Evolutionary conservation across 352 stramenopile species (phyloP).

Genomic region (Phytophthora syringae): DNA sequence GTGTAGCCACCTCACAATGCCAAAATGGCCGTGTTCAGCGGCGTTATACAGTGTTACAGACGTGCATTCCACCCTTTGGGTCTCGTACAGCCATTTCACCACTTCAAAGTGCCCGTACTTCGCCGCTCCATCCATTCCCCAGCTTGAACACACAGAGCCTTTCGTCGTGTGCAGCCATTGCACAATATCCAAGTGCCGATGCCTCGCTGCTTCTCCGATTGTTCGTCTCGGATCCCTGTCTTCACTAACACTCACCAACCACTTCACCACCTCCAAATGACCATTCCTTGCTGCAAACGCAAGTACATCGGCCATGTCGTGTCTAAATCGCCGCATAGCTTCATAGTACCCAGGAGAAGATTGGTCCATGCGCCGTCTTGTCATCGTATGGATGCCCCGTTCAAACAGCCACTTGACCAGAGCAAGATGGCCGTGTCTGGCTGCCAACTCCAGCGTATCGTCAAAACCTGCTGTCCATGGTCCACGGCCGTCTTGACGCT

Average conservation of each 20-base stretch:
- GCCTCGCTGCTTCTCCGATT: not conserved
- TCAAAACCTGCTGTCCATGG: conserved; percentile 12
- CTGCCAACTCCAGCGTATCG: not conserved
- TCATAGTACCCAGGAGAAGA: not conserved
- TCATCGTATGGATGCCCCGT: not conserved
- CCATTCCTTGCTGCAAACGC: not conserved
- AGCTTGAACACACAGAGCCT: not conserved
- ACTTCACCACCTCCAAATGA: conserved; percentile 12
- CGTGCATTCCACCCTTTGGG: not conserved
- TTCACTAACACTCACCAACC: not conserved
- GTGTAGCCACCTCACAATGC: conserved; percentile 11
- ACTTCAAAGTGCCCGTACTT: not conserved
- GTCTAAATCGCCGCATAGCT: not conserved
- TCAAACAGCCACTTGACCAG: conserved; percentile 7
- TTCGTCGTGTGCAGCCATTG: not conserved
- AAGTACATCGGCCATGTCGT: not conserved
- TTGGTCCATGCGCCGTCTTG: not conserved
- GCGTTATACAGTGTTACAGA: not conserved
- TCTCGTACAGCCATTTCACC: not conserved
- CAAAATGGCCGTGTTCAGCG: conserved; percentile 14
- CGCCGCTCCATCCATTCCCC: not conserved
- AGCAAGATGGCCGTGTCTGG: conserved; percentile 10
- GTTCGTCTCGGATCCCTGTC: not conserved
- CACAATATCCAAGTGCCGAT: not conserved
- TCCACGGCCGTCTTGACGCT: not conserved